These are phyloP conservation scores for Aureobasidium sp. DNA, from an alignment of 2,329 filamentous ascomycete species.

Conservation along the genomic window DNA sequence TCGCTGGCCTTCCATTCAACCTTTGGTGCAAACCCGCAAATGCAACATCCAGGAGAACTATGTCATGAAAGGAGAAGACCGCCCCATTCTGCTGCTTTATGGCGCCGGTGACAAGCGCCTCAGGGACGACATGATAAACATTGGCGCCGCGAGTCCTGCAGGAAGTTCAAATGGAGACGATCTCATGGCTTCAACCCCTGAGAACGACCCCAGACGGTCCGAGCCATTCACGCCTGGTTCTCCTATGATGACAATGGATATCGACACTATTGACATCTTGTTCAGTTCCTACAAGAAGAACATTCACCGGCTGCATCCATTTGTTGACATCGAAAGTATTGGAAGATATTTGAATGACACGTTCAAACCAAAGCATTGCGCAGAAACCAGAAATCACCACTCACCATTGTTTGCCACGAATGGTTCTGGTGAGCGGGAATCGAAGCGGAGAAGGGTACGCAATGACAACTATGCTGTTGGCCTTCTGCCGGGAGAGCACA, in stretches of 20 bases:
- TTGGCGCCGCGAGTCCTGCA: slow-evolving; percentile 30
- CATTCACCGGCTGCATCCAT: slow-evolving; percentile 57
- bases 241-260: slow-evolving; percentile 41
- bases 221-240: slow-evolving; percentile 30
- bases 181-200: slow-evolving; percentile 31
- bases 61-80: slow-evolving; percentile 28
- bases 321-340: slow-evolving; percentile 47
- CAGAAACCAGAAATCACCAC: background rate
- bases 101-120: slow-evolving; percentile 29
- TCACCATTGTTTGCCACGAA: slow-evolving; percentile 9
- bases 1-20: slow-evolving; percentile 45
- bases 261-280: slow-evolving; percentile 40
- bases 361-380: slow-evolving; percentile 32
- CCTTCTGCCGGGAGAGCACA: background rate
- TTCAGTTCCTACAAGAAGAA: slow-evolving; percentile 49
- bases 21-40: slow-evolving; percentile 7
- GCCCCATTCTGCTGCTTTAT: slow-evolving; percentile 27
- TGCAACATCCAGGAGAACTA: slow-evolving; percentile 21
- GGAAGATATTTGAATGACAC: slow-evolving; percentile 19
- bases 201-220: slow-evolving; percentile 24
- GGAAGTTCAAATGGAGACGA: slow-evolving; percentile 29
- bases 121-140: slow-evolving; percentile 23
- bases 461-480: background rate
- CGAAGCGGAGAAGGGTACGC: slow-evolving; percentile 8
- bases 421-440: slow-evolving; percentile 6